These are phyloP conservation scores for Fusarium pilosicola DNA, from an alignment of 2,329 filamentous ascomycete species.

Conservation along the genomic window DNA sequence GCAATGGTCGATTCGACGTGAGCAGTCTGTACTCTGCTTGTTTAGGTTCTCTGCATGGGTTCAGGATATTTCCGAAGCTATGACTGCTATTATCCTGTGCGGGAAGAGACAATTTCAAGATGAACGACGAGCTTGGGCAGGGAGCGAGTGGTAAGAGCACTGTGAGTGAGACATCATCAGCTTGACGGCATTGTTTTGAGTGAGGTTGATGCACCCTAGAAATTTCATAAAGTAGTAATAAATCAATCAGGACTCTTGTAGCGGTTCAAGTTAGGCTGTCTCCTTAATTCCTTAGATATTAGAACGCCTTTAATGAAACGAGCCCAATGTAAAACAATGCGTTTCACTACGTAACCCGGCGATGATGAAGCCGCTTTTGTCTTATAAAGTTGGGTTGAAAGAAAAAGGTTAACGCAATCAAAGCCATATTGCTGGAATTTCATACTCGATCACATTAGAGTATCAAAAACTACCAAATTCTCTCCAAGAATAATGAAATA, in stretches of 20 bases:
- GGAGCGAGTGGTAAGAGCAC: too few relatives aligned
- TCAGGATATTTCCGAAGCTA: fast-evolving
- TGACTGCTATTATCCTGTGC: neutral
- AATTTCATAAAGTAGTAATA: neutral
- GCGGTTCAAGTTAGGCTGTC: too few relatives aligned
- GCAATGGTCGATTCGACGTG: neutral
- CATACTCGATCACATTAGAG: neutral
- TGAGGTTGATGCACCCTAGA: neutral
- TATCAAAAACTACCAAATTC: fast-evolving
- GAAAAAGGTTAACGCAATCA: fast-evolving
- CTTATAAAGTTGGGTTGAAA: fast-evolving
- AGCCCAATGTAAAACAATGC: too few relatives aligned
- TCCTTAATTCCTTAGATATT: neutral
- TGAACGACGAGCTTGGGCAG: too few relatives aligned
- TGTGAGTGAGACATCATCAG: neutral
- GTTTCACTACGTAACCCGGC: too few relatives aligned
- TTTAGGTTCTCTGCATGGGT: neutral
- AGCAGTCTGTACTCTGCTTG: neutral
- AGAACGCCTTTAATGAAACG: too few relatives aligned
- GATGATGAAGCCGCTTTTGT: too few relatives aligned
- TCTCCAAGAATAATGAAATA: neutral
- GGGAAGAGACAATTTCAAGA: neutral
- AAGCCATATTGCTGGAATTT: fast-evolving
- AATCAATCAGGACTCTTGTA: neutral
- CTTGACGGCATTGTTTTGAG: neutral